Conservation (phyloP, 805 yeast genomes). For the Sugiyamaella qingdaonensis region DNA sequence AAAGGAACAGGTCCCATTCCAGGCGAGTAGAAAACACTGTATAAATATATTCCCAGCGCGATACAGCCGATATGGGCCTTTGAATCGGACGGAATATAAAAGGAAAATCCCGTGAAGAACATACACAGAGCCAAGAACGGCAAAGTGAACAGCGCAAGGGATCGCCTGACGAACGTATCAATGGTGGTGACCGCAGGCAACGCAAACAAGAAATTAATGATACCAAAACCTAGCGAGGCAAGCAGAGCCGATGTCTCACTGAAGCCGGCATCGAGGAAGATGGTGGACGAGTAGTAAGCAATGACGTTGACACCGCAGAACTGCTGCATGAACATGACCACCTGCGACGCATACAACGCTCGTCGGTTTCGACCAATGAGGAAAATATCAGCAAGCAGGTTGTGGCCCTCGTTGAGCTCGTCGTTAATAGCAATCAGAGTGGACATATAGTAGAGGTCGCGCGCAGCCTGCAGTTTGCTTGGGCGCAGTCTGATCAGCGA, state of each 20-base stretch:
- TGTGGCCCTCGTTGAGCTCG: slow-evolving; percentile 34
- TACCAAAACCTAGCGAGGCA: slow-evolving; percentile 86
- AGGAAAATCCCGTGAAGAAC: slow-evolving; percentile 53
- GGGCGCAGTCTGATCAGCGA: slow-evolving; percentile 46
- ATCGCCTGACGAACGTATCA: slow-evolving; percentile 72
- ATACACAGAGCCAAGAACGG: slow-evolving; percentile 57
- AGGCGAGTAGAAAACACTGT: slow-evolving; percentile 68
- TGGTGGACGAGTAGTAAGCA: slow-evolving; percentile 78
- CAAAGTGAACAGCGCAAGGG: slow-evolving; percentile 51
- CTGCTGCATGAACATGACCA: slow-evolving; percentile 82
- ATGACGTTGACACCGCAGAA: slow-evolving; percentile 88
- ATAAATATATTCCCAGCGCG: slow-evolving; percentile 69
- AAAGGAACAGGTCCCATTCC: slow-evolving; percentile 92
- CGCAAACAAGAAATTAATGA: slow-evolving; percentile 74
- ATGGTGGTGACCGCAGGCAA: slow-evolving; percentile 78
- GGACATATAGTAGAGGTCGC: slow-evolving; percentile 58
- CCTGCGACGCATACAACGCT: slow-evolving; percentile 74
- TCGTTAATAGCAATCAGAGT: slow-evolving; percentile 44
- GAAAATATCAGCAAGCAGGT: slow-evolving; percentile 42
- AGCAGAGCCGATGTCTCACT: slow-evolving; percentile 57
- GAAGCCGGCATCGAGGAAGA: slow-evolving; percentile 66
- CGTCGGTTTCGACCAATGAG: slow-evolving; percentile 77
- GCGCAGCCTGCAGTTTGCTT: slow-evolving; percentile 53
- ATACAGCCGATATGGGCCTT: slow-evolving; percentile 58
- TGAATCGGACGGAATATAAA: slow-evolving; percentile 53